These are phyloP conservation scores for Metarhizium sp. DNA, from an alignment of 2,329 filamentous ascomycete genomes.

Conservation along the genomic window DNA sequence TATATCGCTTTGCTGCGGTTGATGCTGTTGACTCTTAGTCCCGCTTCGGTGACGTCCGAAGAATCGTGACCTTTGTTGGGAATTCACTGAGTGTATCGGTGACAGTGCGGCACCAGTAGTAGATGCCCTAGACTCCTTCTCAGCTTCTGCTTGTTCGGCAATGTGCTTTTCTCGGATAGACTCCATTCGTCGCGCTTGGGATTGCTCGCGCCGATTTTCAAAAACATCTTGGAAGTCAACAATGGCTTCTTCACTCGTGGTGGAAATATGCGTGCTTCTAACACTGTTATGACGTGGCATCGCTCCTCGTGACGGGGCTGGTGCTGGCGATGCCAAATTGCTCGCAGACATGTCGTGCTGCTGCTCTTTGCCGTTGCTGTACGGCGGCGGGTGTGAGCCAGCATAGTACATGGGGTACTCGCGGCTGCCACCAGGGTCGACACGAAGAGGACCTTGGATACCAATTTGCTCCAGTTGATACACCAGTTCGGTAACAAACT, in stretches of 20 bases:
- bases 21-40: slow-evolving; percentile 16
- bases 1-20: neutral
- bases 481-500: slow-evolving; percentile 89
- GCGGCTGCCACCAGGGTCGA: slow-evolving; percentile 57
- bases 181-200: slow-evolving; percentile 24
- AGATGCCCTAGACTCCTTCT: slow-evolving; percentile 16
- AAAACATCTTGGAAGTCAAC: slow-evolving; percentile 38
- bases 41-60: slow-evolving; percentile 19
- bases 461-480: slow-evolving; percentile 72
- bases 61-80: slow-evolving; percentile 19
- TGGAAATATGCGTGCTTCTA: slow-evolving; percentile 9
- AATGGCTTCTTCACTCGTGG: slow-evolving; percentile 22
- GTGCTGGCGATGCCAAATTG: slow-evolving; percentile 3
- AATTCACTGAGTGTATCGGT: slow-evolving; percentile 12
- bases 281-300: slow-evolving; percentile 10
- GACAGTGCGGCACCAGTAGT: slow-evolving; percentile 15
- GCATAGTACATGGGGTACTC: slow-evolving; percentile 55
- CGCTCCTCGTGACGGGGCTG: slow-evolving; percentile 4
- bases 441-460: slow-evolving; percentile 64
- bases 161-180: slow-evolving; percentile 29
- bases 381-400: slow-evolving; percentile 23
- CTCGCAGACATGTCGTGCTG: slow-evolving; percentile 9
- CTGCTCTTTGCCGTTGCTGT: slow-evolving; percentile 20
- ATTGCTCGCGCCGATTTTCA: slow-evolving; percentile 28
- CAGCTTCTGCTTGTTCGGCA: slow-evolving; percentile 17